Evolutionary conservation across 2,329 filamentous ascomycete species (phyloP).

Genomic region (Arthrobotrys sphaeroides): DNA sequence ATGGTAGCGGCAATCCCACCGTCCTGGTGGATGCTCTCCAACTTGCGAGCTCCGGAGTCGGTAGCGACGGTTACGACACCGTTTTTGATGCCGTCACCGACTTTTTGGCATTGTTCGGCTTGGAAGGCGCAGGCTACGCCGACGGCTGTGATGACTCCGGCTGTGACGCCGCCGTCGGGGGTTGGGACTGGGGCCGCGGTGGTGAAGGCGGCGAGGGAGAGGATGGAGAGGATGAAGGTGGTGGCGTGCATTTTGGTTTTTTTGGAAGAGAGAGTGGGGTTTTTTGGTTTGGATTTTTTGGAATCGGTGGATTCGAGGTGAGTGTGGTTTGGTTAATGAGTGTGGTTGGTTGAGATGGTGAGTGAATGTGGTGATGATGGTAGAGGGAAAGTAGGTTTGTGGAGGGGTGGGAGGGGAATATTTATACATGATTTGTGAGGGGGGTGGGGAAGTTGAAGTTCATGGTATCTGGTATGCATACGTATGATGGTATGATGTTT

Average conservation of each 20-base stretch:
- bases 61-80: not conserved
- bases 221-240: constrained; percentile 1
- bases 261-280: not conserved
- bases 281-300: not conserved
- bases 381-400: not conserved
- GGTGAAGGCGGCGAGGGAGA: not conserved
- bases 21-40: not conserved
- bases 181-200: not conserved
- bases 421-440: constrained; percentile 4
- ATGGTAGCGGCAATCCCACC: not conserved
- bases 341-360: not conserved
- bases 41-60: not conserved
- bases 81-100: constrained; percentile 7
- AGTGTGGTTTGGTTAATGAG: not conserved
- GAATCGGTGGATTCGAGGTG: constrained; percentile 7
- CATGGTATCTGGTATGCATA: too few relatives aligned
- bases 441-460: not conserved
- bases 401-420: not conserved
- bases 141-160: not conserved
- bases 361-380: constrained; percentile 9
- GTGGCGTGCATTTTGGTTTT: constrained; percentile 12
- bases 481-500: too few relatives aligned
- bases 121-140: constrained; percentile 14
- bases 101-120: constrained; percentile 13
- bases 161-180: not conserved